Base-by-base conservation (phyloP, 371 early-diverging fungal species). In the Rhizopus arrhizus region DNA sequence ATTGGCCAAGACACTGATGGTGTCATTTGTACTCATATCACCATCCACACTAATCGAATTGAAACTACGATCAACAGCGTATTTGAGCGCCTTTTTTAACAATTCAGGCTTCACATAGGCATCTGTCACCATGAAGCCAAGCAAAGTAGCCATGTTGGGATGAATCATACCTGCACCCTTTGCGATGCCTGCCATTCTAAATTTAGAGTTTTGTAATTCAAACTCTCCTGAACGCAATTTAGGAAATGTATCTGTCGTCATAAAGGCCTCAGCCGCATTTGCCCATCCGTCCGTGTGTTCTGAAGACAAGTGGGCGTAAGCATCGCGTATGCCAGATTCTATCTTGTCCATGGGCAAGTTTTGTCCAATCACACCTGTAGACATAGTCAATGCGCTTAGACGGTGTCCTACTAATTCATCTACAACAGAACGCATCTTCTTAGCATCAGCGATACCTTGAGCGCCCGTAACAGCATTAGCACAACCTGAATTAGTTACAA, bases 161-260 rank as follows among this genome's bases (percentile, higher is more conserved):
- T 93, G 94, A 56, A 92, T 94, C 97, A 97, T 97, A 9, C 97
- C 96, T 0, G 97, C 96, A 36, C 97, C 98, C 76, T 97, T 97
- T 45, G 92, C 86, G 74, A 95, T 91, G 13, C 98, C 98, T 0
- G 94, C 93, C 78, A 97, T 84, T 32, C 89, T 72, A 56, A 90
- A 89, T 31, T 68, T 64, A 7, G 77, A 78, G 38, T 73, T 73
- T 10, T 86, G 82, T 32, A 87, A 61, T 4, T 54, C 64, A 55
- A 85, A 89, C 53, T 82, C 77, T 35, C 81, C 77, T 33, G 91
- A 88, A 8, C 83, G 72, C 52, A 96, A 76, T 69, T 97, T 97
- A 35, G 98, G 96, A 68, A 95, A 94, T 3, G 96, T 96, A 69
- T 97, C 98, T 0, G 98, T 97, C 0, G 98, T 97, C 96, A 96